Evolutionary conservation across 2,329 filamentous ascomycete species (phyloP).

Genomic region (Xylogone sp.): DNA sequence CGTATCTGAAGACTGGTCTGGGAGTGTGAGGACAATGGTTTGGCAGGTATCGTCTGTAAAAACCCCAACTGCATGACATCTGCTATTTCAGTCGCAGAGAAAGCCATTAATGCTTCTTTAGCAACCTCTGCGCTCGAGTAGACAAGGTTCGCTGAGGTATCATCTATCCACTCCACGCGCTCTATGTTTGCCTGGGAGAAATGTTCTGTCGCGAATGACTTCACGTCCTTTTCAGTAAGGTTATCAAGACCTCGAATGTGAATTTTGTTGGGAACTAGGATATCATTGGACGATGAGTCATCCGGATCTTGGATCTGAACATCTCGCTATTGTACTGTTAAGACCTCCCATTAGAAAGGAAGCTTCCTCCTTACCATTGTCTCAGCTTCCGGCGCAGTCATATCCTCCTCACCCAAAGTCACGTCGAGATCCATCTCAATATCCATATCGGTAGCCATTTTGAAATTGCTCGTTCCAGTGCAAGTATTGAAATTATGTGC

Average conservation of each 20-base stretch:
- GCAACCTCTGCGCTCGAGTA: constrained; percentile 57
- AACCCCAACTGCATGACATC: constrained; percentile 53
- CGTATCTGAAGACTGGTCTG: constrained; percentile 69
- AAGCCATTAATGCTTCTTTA: constrained; percentile 49
- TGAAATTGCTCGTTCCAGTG: constrained; percentile 1
- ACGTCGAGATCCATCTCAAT: constrained; percentile 69
- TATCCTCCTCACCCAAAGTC: constrained; percentile 40
- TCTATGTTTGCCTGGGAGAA: constrained; percentile 52
- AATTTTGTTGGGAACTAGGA: constrained; percentile 47
- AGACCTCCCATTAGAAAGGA: background rate
- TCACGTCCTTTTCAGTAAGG: constrained; percentile 76
- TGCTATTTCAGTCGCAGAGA: constrained; percentile 44
- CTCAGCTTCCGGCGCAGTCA: constrained; percentile 16
- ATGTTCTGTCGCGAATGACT: constrained; percentile 68
- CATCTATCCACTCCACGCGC: constrained; percentile 90
- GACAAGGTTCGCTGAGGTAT: constrained; percentile 82
- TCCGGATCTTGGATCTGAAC: constrained; percentile 10
- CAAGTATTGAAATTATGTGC: background rate
- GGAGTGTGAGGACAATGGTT: constrained; percentile 63
- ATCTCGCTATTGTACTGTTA: constrained; percentile 1
- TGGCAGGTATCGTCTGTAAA: constrained; percentile 66
- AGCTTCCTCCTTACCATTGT: background rate
- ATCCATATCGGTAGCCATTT: constrained; percentile 52
- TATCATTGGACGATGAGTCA: constrained; percentile 3
- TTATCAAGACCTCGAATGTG: constrained; percentile 81